Base-by-base conservation (phyloP, 2,329 filamentous ascomycete species). In the Xylariaceae sp. region DNA sequence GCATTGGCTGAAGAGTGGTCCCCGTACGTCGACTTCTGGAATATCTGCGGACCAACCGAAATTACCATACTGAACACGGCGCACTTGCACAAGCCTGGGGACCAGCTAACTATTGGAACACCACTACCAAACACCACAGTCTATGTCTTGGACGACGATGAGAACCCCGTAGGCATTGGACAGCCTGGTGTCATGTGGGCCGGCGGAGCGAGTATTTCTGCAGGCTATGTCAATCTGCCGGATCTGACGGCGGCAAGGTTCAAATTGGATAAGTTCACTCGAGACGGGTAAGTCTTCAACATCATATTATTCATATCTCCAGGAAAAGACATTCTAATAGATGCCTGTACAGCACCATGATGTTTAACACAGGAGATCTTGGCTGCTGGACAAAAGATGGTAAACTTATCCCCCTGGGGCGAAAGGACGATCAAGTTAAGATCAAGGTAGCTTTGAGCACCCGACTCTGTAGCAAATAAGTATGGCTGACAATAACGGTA, bases 341-440 rank as follows among this genome's bases (percentile, higher is more conserved):
- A 16, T 20, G n/a, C 11, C 18, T 29, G 8, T 13, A 29, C 36
- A 78, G 75, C 3, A 72, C 70, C 2, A 72, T 71, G 59, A 84
- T 85, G 78, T 85, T 82, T 68, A 81, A 82, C 61, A 85, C 83
- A 1, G 83, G 82, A 6, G 83, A 86, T 59, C 73, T 85, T 18
- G 81, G 78, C 15, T 72, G 74, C 10, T 85, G 82, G 81, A 72
- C 73, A 30, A 64, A 72, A 2, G 77, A 82, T 60, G 82, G 83
- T 9, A 75, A 73, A 21, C 71, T 86, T 30, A 75, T 82, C 36
- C 81, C 79, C 18, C 75, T 83, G 27, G 82, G 83, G 3, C 77
- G 82, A 29, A 74, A 74, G n/a, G 83, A 86, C 59, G 82, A 85
- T 55, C 83, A 85, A 63, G 79, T 85, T 54, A 85, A 85, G 67